Conservation (phyloP, 768 basidiomycete genomes). For the Stropharia rugosoannulata region DNA sequence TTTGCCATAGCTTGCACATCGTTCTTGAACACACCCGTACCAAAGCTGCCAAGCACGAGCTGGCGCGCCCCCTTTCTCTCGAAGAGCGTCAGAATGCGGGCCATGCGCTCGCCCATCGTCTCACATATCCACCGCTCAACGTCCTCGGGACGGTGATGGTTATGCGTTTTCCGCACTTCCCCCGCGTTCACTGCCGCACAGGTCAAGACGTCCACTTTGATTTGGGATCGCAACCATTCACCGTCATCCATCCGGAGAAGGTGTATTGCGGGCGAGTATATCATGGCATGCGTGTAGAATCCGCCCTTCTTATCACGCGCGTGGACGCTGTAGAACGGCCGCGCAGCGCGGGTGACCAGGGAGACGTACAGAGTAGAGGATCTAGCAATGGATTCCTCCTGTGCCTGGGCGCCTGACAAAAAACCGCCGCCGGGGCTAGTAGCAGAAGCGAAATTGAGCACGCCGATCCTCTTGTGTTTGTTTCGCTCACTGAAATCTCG, state of each 20-base stretch:
- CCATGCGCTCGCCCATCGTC: slow-evolving; percentile 70
- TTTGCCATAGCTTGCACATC: slow-evolving; percentile 30
- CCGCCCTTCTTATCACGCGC: slow-evolving; percentile 43
- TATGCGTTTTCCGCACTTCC: slow-evolving; percentile 23
- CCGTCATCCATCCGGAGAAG: slow-evolving; percentile 60
- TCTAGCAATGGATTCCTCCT: slow-evolving; percentile 70
- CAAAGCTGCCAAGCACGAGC: slow-evolving; percentile 68
- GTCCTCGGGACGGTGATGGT: not conserved
- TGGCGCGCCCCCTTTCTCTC: slow-evolving; percentile 55
- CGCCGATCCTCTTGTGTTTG: slow-evolving; percentile 37
- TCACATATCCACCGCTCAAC: slow-evolving; percentile 18
- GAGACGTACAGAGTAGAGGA: slow-evolving; percentile 65
- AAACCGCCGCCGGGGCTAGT: slow-evolving; percentile 72
- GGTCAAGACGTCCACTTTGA: slow-evolving; percentile 61
- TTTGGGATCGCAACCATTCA: slow-evolving; percentile 42
- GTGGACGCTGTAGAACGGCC: slow-evolving; percentile 61
- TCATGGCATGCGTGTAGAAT: slow-evolving; percentile 69
- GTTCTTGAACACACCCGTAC: slow-evolving; percentile 71
- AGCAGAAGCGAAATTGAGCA: slow-evolving; percentile 77
- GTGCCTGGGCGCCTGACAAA: slow-evolving; percentile 53
- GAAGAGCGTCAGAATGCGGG: slow-evolving; percentile 59
- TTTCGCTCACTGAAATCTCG: slow-evolving; percentile 29
- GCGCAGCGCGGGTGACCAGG: slow-evolving; percentile 50
- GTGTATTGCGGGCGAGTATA: slow-evolving; percentile 60
- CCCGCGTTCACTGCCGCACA: slow-evolving; percentile 69